Conservation (phyloP, 768 basidiomycete genomes). For the Amanita molliuscula region DNA sequence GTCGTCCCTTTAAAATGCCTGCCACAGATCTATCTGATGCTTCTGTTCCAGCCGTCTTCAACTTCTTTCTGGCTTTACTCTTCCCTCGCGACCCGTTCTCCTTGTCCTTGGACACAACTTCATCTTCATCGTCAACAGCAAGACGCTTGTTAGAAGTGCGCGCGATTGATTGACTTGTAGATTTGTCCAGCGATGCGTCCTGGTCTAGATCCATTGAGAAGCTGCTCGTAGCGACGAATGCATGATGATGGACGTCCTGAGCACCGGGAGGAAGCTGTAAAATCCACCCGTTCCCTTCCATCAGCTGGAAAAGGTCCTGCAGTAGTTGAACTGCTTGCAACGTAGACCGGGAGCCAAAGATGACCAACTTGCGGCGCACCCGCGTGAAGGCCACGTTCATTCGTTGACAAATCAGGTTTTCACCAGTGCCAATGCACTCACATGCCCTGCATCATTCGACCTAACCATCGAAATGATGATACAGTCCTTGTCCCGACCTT, state of each 20-base stretch:
- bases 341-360: conserved; percentile 82
- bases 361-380: too few species aligned
- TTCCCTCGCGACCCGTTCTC: conserved; percentile 5
- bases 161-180: conserved; percentile 1
- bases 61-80: conserved; percentile 3
- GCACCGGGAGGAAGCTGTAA: conserved; percentile 45
- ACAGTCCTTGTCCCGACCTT: too few species aligned
- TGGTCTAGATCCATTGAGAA: conserved; percentile 14
- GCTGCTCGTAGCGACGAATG: conserved; percentile 9
- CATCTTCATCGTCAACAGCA: background rate
- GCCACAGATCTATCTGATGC: too few species aligned
- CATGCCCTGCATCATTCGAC: conserved; percentile 69
- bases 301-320: too few species aligned
- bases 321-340: conserved; percentile 53
- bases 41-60: too few species aligned
- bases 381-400: too few species aligned
- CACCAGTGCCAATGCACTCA: conserved; percentile 24
- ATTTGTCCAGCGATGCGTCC: conserved; percentile 13
- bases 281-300: conserved; percentile 46
- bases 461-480: conserved; percentile 89
- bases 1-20: too few species aligned
- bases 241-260: conserved; percentile 42
- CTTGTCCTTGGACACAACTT: background rate
- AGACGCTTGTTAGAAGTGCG: background rate
- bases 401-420: conserved; percentile 1